Evolutionary conservation across 306 rosid genomes (phyloP), one percentile per base, ranked within the genome.

Genomic region (Cucumis cinereus): DNA sequence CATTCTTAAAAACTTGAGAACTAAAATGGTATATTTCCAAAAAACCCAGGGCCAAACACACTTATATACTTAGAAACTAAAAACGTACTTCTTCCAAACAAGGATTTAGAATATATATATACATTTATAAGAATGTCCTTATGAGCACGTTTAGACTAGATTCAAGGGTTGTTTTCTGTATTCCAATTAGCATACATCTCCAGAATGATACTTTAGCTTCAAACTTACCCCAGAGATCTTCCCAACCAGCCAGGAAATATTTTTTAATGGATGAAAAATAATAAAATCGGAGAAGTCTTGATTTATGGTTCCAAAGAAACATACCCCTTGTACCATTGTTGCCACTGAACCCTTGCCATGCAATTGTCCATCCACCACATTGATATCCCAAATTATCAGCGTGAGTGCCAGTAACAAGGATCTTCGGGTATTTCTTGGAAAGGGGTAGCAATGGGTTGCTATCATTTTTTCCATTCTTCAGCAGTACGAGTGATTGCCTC

Each of bases 351-450:
- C 98, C 98, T 86, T 87, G 95, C 98, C 98, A 94, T 76, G 84
- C 59, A 58, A 91, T 94, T 82, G 98, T 94, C 98, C 98, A 94
- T 40, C 98, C 98, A 63, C 98, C 98, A 50, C 98, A 94, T 79
- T 94, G 98, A 80, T 90, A 94, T 30, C 98, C 97, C 84, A 94
- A 91, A 86, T 94, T 94, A 86, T 94, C 89, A 13, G 95, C 97
- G 82, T 94, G 98, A 76, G 85, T 82, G 49, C 98, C 98, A 36
- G 96, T 87, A 58, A 92, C 93, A 23, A 94, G 84, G 82, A 94
- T 40, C 86, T 89, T 94, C 26, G 82, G 54, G 54, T 75, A 89
- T 79, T 86, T 83, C 87, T 90, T 92, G 58, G 92, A 80, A 85
- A 94, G 96, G 41, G 98, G 98, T 77, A 94, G 85, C 68, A 94